Evolutionary conservation across 805 yeast species (phyloP).

Genomic region (Zygosaccharomyces lentus): DNA sequence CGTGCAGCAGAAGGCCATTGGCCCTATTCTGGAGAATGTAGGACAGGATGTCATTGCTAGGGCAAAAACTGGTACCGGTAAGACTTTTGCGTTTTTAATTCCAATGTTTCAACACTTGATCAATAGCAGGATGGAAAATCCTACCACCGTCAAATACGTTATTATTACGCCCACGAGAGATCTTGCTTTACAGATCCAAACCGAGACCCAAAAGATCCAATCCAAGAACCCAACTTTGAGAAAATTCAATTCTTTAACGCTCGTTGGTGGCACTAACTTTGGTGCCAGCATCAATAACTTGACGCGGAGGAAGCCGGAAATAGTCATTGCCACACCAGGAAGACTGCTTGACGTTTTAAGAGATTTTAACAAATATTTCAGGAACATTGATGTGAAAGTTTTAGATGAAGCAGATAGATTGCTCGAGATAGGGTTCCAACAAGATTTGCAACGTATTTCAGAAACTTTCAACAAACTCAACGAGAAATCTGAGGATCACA

Average conservation of each 20-base stretch:
- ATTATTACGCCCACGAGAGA: slow-evolving; percentile 89
- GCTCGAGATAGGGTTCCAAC: slow-evolving; percentile 74
- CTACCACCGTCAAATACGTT: slow-evolving; percentile 50
- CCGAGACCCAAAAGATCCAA: slow-evolving; percentile 52
- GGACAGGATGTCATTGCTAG: slow-evolving; percentile 59
- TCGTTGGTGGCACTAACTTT: slow-evolving; percentile 66
- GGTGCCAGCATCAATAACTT: slow-evolving; percentile 36
- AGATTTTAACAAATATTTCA: slow-evolving; percentile 43
- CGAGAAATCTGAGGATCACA: slow-evolving; percentile 33
- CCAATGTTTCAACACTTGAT: slow-evolving; percentile 63
- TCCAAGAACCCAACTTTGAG: slow-evolving; percentile 25
- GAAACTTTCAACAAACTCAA: slow-evolving; percentile 39
- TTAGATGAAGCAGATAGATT: slow-evolving; percentile 92
- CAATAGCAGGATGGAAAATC: slow-evolving; percentile 29
- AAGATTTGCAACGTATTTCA: slow-evolving; percentile 57
- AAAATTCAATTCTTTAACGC: slow-evolving; percentile 42
- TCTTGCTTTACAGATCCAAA: slow-evolving; percentile 75
- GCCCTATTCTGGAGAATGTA: slow-evolving; percentile 50
- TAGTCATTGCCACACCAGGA: slow-evolving; percentile 88
- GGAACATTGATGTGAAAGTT: slow-evolving; percentile 56
- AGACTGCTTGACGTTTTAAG: slow-evolving; percentile 63
- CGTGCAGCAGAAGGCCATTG: slow-evolving; percentile 62
- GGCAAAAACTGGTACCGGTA: slow-evolving; percentile 95
- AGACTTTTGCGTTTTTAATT: slow-evolving; percentile 82
- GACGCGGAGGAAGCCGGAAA: slow-evolving; percentile 41